Evolutionary conservation across 176 grass and related monocot species (phyloP), one percentile per base, ranked within the genome.

Genomic region (Thinopyrum elongatum): DNA sequence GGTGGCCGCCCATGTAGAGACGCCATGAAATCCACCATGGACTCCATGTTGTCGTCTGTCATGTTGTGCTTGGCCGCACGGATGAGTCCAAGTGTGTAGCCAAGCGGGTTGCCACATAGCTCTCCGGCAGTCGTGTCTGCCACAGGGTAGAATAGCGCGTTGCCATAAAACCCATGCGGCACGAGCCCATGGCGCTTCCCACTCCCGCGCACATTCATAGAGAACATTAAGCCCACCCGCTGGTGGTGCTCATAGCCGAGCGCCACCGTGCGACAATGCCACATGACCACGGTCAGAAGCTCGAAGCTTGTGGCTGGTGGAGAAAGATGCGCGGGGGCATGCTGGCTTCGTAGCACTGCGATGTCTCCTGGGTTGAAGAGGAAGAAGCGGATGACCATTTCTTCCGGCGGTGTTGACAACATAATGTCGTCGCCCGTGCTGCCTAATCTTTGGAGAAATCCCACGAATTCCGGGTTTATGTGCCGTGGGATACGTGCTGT

Each of bases 81-180:
- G 33, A 86, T 76, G 1, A 79, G 84, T 3, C 70, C 65, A 0
- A 86, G 49, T 3, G 84, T 60, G 25, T 70, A 8, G 1, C 4
- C 19, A 8, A 79, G 74, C 5, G 84, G 65, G 19, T 41, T 26
- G 5, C 21, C 2, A 51, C 25, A 60, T 8, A 86, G 84, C 64
- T 86, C 84, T 0, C 14, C 49, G 22, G n/a, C 84, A 19, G 33
- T 44, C 33, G 17, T 26, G 9, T 79, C 84, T 0, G 28, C 13
- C 0, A 70, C 16, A 26, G 65, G 11, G 1, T 65, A 78, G n/a
- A 85, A 38, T 0, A 69, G 46, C 0, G 83, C 83, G 23, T 85
- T 85, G 5, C 83, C 83, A 3, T 78, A 85, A 42, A 68, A 85
- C 1, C 83, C 83, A 17, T 23, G 15, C 14, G 74, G 76, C 49